Conservation (phyloP, 2,329 filamentous ascomycete genomes). For the Penicillium janthinellum region DNA sequence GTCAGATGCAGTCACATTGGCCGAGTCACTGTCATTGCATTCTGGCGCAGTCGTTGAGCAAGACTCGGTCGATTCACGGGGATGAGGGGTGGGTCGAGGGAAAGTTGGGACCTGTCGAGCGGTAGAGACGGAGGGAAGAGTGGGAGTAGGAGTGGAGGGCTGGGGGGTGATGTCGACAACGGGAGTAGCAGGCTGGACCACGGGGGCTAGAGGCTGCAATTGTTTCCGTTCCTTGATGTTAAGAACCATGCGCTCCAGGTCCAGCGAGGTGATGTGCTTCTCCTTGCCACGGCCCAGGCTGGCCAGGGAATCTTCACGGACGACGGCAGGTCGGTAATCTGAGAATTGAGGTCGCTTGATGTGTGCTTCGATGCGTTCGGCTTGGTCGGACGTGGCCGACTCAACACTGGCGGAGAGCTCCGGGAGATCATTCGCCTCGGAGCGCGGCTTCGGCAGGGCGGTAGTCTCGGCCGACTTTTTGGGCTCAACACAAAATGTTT, state of each 20-base stretch:
- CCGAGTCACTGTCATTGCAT: slow-evolving; percentile 49
- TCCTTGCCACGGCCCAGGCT: slow-evolving; percentile 73
- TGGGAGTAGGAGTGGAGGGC: slow-evolving; percentile 45
- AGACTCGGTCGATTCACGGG: slow-evolving; percentile 57
- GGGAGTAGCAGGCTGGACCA: slow-evolving; percentile 43
- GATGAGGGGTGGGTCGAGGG: slow-evolving; percentile 27
- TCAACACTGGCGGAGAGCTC: slow-evolving; percentile 78
- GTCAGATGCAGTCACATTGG: slow-evolving; percentile 54
- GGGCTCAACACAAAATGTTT: slow-evolving; percentile 85
- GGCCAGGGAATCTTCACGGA: slow-evolving; percentile 57
- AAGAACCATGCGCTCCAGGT: slow-evolving; percentile 90
- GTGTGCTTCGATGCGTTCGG: slow-evolving; percentile 52
- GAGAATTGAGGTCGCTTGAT: slow-evolving; percentile 64
- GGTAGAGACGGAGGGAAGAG: slow-evolving; percentile 35
- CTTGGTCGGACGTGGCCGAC: slow-evolving; percentile 68
- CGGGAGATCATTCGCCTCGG: slow-evolving; percentile 58
- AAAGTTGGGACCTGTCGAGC: slow-evolving; percentile 37
- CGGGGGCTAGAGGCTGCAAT: slow-evolving; percentile 58
- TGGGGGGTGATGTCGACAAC: slow-evolving; percentile 48
- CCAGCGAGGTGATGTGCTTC: slow-evolving; percentile 88
- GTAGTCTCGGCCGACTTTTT: slow-evolving; percentile 54
- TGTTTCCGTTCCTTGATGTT: slow-evolving; percentile 84
- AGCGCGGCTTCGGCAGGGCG: slow-evolving; percentile 51
- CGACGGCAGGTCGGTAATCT: slow-evolving; percentile 60
- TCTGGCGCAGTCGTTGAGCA: slow-evolving; percentile 59